phyloP scores from a whole-genome alignment of 2,329 filamentous ascomycete species.

The Xylariaceae sp. region DNA sequence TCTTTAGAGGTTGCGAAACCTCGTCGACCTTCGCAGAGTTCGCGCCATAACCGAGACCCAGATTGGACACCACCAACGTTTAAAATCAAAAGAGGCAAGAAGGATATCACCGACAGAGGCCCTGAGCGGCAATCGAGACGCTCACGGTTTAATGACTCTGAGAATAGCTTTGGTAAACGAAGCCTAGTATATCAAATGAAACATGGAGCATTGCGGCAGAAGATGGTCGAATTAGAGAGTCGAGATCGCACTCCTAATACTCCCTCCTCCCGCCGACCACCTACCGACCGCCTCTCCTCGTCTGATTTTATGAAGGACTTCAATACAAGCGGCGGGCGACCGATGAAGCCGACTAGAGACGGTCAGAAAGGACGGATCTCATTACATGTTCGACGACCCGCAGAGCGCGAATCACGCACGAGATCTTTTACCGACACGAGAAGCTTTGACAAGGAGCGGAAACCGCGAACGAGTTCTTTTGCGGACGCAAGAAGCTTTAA shows the following conservation, averaged over 20 bases:
- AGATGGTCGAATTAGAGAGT: slow-evolving; percentile 29
- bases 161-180: slow-evolving; percentile 58
- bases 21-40: slow-evolving; percentile 33
- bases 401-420: background rate
- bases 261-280: background rate
- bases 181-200: slow-evolving; percentile 64
- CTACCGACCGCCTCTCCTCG: slow-evolving; percentile 9
- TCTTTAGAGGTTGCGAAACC: slow-evolving; percentile 35
- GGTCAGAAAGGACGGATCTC: background rate
- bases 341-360: background rate
- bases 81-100: slow-evolving; percentile 56
- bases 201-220: slow-evolving; percentile 50
- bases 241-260: background rate
- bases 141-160: slow-evolving; percentile 60
- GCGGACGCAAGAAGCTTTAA: background rate
- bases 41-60: slow-evolving; percentile 21
- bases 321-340: background rate
- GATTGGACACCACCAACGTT: slow-evolving; percentile 37
- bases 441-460: background rate
- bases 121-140: slow-evolving; percentile 54
- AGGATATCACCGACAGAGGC: slow-evolving; percentile 55
- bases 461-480: background rate
- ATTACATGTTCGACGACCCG: background rate
- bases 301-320: slow-evolving; percentile 26
- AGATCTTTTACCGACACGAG: background rate